phyloP scores from a whole-genome alignment of 805 yeast species.

The Vanderwaltozyma polyspora region DNA sequence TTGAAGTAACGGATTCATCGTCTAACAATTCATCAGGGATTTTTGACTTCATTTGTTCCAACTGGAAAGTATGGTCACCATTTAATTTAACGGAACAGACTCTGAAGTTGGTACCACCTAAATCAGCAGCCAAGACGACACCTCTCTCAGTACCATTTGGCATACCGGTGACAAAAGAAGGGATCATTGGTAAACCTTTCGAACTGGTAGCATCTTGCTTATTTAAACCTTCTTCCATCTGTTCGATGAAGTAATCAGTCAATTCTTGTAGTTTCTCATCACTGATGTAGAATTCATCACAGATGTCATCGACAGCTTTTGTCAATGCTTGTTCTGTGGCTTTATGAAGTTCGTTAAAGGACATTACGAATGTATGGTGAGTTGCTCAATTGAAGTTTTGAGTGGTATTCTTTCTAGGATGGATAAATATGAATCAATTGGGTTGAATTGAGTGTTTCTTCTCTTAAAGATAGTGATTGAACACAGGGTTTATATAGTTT shows the following conservation, averaged over 20 bases:
- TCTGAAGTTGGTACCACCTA: slow-evolving; percentile 94
- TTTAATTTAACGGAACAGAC: slow-evolving; percentile 76
- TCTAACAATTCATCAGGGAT: slow-evolving; percentile 70
- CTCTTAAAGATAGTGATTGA: too few species aligned
- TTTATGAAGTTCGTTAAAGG: slow-evolving; percentile 23
- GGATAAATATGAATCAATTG: too few species aligned
- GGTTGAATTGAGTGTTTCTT: too few species aligned
- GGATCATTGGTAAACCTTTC: slow-evolving; percentile 77
- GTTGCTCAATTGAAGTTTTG: too few species aligned
- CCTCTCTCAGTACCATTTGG: slow-evolving; percentile 86
- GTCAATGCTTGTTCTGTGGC: slow-evolving; percentile 13
- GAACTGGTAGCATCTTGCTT: slow-evolving; percentile 21
- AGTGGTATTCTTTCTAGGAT: too few species aligned
- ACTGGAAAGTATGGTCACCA: slow-evolving; percentile 68
- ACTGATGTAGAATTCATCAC: slow-evolving; percentile 18
- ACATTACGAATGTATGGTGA: slow-evolving; percentile 10
- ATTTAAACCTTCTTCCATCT: slow-evolving; percentile 50
- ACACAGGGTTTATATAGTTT: too few species aligned
- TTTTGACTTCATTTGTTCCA: slow-evolving; percentile 65
- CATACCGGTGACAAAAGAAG: slow-evolving; percentile 72
- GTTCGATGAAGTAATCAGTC: slow-evolving; percentile 42
- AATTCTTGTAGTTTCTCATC: slow-evolving; percentile 21
- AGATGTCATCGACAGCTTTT: slow-evolving; percentile 18
- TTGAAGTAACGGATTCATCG: slow-evolving; percentile 40
- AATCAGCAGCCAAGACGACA: slow-evolving; percentile 75